Conservation (phyloP, 2,329 filamentous ascomycete genomes). For the Ophiostoma novo-ulmi region DNA sequence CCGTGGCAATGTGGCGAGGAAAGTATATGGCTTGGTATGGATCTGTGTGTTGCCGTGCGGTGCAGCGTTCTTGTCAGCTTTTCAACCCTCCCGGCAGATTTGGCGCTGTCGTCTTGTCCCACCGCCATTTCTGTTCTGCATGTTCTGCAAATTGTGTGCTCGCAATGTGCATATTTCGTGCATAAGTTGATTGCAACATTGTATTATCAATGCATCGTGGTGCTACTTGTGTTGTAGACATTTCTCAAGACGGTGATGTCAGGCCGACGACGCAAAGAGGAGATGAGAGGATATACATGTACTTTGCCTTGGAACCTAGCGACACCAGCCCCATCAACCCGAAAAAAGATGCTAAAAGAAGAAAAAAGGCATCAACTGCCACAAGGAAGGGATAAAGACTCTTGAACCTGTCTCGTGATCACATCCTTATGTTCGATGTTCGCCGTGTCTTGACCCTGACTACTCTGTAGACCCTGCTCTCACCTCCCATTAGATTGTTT, state of each 20-base stretch:
- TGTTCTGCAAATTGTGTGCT: neutral
- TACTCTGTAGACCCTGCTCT: neutral
- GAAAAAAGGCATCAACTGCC: neutral
- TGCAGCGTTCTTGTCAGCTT: neutral
- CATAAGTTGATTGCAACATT: neutral
- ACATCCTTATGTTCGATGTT: neutral
- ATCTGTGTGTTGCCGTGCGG: conserved; percentile 5
- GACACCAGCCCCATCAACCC: neutral
- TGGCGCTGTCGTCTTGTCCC: neutral
- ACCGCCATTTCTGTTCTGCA: neutral
- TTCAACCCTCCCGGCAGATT: neutral
- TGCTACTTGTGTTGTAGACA: neutral
- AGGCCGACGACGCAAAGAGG: neutral
- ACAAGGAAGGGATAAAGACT: neutral
- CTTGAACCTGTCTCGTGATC: neutral
- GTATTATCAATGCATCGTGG: neutral
- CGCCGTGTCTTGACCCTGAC: neutral
- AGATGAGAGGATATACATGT: conserved; percentile 2
- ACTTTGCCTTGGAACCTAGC: conserved; percentile 2
- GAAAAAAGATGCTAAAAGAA: neutral
- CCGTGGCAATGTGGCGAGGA: neutral
- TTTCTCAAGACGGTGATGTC: neutral
- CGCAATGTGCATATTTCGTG: neutral
- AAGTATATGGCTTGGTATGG: neutral
- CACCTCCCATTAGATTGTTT: neutral